Percentiles rank a stretch among this genome's conserved stretches.
Conservation (phyloP, 352 stramenopile species). For the Albugo laibachii region DNA sequence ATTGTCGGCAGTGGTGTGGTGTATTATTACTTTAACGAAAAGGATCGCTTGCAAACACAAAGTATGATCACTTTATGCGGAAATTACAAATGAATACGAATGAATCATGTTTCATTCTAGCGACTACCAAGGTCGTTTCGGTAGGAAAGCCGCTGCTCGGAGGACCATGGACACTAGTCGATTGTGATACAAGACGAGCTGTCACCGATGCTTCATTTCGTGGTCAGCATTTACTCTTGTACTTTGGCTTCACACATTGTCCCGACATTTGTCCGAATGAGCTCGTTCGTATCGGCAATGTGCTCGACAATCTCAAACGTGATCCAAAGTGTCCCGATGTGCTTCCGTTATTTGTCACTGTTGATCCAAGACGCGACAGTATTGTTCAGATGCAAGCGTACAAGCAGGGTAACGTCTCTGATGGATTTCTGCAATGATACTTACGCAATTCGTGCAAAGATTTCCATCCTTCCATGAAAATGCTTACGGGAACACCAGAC, state of each 20-base stretch:
- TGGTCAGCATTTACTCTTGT: slow-evolving; percentile 93
- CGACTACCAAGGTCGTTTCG: slow-evolving; percentile 71
- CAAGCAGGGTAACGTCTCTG: slow-evolving; percentile 45
- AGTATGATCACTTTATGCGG: slow-evolving; percentile 15
- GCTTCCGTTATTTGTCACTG: slow-evolving; percentile 92
- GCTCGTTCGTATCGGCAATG: slow-evolving; percentile 93
- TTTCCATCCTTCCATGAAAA: slow-evolving; percentile 73
- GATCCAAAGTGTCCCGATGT: slow-evolving; percentile 39
- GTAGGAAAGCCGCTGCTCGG: slow-evolving; percentile 84
- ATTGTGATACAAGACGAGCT: slow-evolving; percentile 64
- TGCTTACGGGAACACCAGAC: slow-evolving; percentile 84
- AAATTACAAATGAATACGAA: background rate
- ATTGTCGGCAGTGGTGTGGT: slow-evolving; percentile 49
- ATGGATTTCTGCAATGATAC: background rate
- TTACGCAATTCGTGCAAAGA: slow-evolving; percentile 14
- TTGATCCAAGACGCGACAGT: slow-evolving; percentile 95
- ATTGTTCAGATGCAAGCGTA: slow-evolving; percentile 92
- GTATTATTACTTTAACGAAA: slow-evolving; percentile 81
- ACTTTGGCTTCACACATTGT: slow-evolving; percentile 99
- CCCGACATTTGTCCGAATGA: slow-evolving; percentile 99
- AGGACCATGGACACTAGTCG: slow-evolving; percentile 84
- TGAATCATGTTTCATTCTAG: slow-evolving; percentile 7
- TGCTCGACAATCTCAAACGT: slow-evolving; percentile 81
- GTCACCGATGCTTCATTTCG: slow-evolving; percentile 83
- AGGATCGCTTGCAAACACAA: slow-evolving; percentile 72